These are phyloP conservation scores for Tubosaeta brunneosetosa DNA, from an alignment of 768 basidiomycete species.

Conservation along the genomic window DNA sequence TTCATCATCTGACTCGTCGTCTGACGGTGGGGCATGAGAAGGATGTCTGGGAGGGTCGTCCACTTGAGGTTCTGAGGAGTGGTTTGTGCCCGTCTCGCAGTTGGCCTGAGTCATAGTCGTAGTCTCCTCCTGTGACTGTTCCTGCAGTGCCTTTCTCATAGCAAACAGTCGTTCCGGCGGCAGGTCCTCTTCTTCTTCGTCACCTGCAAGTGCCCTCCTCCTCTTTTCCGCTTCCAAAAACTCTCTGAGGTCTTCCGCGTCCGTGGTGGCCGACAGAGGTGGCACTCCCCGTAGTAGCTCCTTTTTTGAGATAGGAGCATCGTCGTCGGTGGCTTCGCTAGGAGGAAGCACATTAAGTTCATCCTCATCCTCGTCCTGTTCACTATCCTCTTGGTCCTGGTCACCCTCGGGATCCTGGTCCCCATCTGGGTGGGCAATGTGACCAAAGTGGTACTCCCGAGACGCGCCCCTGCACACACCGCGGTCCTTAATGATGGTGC, in stretches of 20 bases:
- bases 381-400: constrained; percentile 42
- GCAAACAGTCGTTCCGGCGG: constrained; percentile 15
- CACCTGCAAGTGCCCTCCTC: constrained; percentile 39
- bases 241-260: constrained; percentile 59
- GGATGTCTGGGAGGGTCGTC: constrained; percentile 17
- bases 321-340: constrained; percentile 24
- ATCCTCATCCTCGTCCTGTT: constrained; percentile 51
- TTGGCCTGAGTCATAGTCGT: constrained; percentile 3
- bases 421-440: constrained; percentile 39
- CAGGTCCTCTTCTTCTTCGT: constrained; percentile 26
- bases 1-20: constrained; percentile 47
- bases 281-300: constrained; percentile 36
- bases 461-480: constrained; percentile 52
- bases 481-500: constrained; percentile 61
- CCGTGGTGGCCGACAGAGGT: constrained; percentile 42
- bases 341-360: constrained; percentile 53
- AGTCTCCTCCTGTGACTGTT: constrained; percentile 9
- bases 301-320: constrained; percentile 29
- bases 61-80: background rate
- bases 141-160: constrained; percentile 14
- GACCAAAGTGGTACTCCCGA: constrained; percentile 47
- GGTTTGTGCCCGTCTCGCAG: constrained; percentile 3
- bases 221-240: constrained; percentile 62
- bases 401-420: constrained; percentile 37
- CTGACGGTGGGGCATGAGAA: constrained; percentile 6